Conservation (phyloP, 2,329 filamentous ascomycete genomes). For the Fusarium coffeatum region DNA sequence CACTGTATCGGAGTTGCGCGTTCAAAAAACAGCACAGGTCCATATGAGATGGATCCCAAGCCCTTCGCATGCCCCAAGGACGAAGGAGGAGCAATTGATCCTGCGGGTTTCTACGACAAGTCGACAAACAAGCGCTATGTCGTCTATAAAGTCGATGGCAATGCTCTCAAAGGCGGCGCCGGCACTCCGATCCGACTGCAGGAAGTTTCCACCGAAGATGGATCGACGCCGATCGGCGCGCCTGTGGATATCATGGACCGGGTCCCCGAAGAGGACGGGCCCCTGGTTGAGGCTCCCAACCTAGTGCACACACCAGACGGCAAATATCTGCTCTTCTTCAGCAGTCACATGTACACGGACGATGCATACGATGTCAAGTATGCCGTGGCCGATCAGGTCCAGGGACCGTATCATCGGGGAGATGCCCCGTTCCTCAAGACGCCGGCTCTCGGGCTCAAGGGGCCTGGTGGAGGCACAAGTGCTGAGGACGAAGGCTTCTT, state of each 20-base stretch:
- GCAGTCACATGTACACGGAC: constrained; percentile 68
- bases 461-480: constrained; percentile 57
- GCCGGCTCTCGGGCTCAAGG: constrained; percentile 53
- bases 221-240: constrained; percentile 63
- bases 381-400: constrained; percentile 58
- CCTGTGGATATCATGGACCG: constrained; percentile 61
- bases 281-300: constrained; percentile 71
- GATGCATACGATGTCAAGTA: constrained; percentile 69
- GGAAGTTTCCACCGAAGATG: constrained; percentile 60
- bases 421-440: constrained; percentile 50
- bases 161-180: constrained; percentile 59
- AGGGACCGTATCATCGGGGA: constrained; percentile 54
- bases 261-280: constrained; percentile 56
- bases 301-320: constrained; percentile 60
- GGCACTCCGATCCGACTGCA: constrained; percentile 69
- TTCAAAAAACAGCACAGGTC: constrained; percentile 60
- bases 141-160: constrained; percentile 75
- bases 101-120: constrained; percentile 67
- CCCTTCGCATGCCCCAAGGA: constrained; percentile 65
- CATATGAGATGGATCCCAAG: constrained; percentile 60
- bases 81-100: constrained; percentile 71
- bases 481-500: constrained; percentile 46
- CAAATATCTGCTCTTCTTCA: constrained; percentile 71
- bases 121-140: constrained; percentile 66
- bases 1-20: constrained; percentile 71